phyloP scores from a whole-genome alignment of 345 rosid species.

The Barbarea vulgaris region DNA sequence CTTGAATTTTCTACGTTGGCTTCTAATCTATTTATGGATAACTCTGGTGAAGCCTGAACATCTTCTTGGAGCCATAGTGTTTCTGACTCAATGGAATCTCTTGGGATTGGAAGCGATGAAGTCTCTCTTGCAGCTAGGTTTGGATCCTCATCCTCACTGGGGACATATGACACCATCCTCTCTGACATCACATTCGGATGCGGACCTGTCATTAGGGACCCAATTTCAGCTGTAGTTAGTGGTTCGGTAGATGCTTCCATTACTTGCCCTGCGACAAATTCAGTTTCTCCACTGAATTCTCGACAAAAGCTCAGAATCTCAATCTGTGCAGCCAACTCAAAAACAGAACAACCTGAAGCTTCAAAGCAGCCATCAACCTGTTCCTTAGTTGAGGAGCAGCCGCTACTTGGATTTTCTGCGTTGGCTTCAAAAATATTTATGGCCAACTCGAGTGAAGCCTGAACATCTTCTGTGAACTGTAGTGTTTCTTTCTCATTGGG shows the following conservation, averaged over 20 bases:
- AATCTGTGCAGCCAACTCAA: constrained; percentile 28
- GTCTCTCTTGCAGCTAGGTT: constrained; percentile 38
- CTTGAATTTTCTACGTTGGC: constrained; percentile 6
- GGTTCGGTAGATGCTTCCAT: constrained; percentile 10
- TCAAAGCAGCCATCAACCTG: constrained; percentile 31
- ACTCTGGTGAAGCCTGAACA: constrained; percentile 25
- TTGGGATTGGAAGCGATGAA: constrained; percentile 26
- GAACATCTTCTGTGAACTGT: constrained; percentile 35
- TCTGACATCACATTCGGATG: constrained; percentile 46
- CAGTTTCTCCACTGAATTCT: constrained; percentile 18
- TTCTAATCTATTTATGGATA: constrained; percentile 11
- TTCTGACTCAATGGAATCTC: constrained; percentile 34
- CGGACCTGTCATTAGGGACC: background rate
- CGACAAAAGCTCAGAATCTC: constrained; percentile 4
- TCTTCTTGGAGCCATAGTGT: constrained; percentile 35
- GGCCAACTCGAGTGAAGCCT: constrained; percentile 26
- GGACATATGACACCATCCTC: constrained; percentile 37
- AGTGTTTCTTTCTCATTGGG: constrained; percentile 31
- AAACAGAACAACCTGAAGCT: constrained; percentile 4
- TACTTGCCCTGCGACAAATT: constrained; percentile 5
- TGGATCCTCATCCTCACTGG: constrained; percentile 39
- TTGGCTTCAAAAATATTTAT: constrained; percentile 6
- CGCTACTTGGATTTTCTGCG: constrained; percentile 4
- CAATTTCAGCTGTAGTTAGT: background rate
- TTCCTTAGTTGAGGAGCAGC: constrained; percentile 3